Conservation (phyloP, 345 rosid genomes). For the Eucalyptus marginata region DNA sequence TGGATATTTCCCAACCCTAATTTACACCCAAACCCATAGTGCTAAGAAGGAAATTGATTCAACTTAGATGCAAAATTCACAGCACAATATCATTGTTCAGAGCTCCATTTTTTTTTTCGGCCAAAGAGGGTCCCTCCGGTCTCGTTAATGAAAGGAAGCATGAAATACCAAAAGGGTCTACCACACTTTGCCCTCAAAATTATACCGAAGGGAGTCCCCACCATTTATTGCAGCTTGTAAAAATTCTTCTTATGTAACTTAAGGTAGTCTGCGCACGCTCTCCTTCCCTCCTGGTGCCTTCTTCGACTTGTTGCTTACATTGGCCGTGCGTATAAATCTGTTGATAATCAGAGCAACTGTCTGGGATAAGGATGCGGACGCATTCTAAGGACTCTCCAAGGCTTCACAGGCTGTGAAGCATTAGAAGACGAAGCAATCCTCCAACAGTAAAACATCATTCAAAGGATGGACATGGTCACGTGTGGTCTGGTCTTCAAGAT, state of each 20-base stretch:
- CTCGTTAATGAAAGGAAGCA: background rate
- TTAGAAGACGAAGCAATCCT: background rate
- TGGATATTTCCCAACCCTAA: fast-evolving
- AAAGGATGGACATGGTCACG: background rate
- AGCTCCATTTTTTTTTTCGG: background rate
- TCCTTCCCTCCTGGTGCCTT: background rate
- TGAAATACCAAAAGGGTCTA: background rate
- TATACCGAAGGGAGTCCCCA: background rate
- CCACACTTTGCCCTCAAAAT: background rate
- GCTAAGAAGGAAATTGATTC: background rate
- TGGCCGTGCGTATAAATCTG: background rate
- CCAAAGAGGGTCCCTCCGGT: background rate
- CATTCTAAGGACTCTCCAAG: no score
- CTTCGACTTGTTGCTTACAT: background rate
- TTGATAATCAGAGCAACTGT: background rate
- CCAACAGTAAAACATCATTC: background rate
- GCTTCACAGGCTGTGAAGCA: no score
- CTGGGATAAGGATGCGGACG: background rate
- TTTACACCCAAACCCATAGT: background rate
- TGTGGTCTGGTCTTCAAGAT: background rate
- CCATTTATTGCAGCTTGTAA: background rate
- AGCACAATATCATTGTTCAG: background rate
- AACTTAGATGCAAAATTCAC: background rate
- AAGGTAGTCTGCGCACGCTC: background rate
- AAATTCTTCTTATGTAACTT: background rate